Evolutionary conservation across 208 protist species (phyloP).

Genomic region (Acanthamoeba castellanii): DNA sequence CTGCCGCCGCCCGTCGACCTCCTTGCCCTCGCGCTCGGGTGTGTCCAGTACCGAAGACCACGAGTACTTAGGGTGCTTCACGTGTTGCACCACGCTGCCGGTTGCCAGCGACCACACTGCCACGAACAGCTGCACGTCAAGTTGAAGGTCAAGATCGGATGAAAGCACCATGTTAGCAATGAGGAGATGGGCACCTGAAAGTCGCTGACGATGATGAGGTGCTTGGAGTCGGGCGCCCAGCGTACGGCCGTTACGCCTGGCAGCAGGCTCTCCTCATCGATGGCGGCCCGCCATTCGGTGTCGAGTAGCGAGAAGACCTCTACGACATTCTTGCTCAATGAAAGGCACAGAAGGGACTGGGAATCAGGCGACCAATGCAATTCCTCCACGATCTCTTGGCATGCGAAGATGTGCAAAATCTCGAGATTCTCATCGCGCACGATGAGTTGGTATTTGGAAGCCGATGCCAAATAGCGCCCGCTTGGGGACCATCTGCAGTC

Average conservation of each 20-base stretch:
- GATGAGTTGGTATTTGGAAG: conserved; percentile 37
- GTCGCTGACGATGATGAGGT: conserved; percentile 7
- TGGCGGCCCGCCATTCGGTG: not conserved
- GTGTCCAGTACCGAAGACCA: not conserved
- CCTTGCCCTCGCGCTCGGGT: conserved; percentile 8
- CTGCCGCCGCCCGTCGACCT: not conserved
- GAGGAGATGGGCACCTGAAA: not conserved
- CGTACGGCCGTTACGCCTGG: not conserved
- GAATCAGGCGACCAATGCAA: conserved; percentile 23
- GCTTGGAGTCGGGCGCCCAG: conserved; percentile 18
- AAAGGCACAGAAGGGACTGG: not conserved
- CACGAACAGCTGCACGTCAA: not conserved
- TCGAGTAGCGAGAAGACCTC: conserved; percentile 27
- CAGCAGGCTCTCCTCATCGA: conserved; percentile 23
- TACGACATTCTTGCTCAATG: not conserved
- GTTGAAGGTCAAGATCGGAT: not conserved
- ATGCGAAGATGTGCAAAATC: conserved; percentile 24
- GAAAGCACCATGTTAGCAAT: not conserved
- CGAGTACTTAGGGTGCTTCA: conserved; percentile 25
- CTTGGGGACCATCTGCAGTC: conserved; percentile 25
- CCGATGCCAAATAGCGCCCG: not conserved
- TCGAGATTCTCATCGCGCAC: conserved; percentile 48
- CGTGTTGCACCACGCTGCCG: not conserved
- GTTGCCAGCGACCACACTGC: conserved; percentile 17
- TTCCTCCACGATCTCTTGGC: conserved; percentile 6